phyloP scores from a whole-genome alignment of 1,284 basidiomycete species.

The Cryptococcus jaspeensis region DNA sequence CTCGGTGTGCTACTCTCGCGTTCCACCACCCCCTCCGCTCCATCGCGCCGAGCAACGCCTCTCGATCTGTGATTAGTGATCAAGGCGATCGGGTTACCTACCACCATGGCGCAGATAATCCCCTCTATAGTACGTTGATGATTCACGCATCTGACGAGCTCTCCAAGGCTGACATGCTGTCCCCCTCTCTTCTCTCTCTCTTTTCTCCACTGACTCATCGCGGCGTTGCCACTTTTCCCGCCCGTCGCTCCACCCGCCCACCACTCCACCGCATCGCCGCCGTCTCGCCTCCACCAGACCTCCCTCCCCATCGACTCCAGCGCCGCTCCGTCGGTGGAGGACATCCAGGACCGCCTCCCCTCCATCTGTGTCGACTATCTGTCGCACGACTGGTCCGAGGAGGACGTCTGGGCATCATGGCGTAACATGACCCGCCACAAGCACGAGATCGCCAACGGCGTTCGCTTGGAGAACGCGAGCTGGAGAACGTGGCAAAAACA shows the following conservation, averaged over 20 bases:
- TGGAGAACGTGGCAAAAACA: slow-evolving; percentile 99
- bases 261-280: background rate
- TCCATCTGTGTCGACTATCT: slow-evolving; percentile 65
- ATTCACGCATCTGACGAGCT: too few relatives aligned
- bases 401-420: slow-evolving; percentile 98
- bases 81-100: too few relatives aligned
- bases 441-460: slow-evolving; percentile 95
- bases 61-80: too few relatives aligned
- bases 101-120: slow-evolving; percentile 48
- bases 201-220: background rate
- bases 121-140: slow-evolving; percentile 40
- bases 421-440: slow-evolving; percentile 97
- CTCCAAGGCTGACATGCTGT: background rate
- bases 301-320: slow-evolving; percentile 49
- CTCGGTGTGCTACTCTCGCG: too few relatives aligned
- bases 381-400: slow-evolving; percentile 95
- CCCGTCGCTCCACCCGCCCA: background rate
- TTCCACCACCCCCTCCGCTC: background rate
- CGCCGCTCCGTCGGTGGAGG: slow-evolving; percentile 54
- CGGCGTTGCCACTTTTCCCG: background rate
- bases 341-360: slow-evolving; percentile 57
- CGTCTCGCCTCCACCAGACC: slow-evolving; percentile 28
- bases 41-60: too few relatives aligned
- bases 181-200: background rate
- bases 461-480: slow-evolving; percentile 92